Evolutionary conservation across 768 basidiomycete genomes (phyloP).

Genomic region (Lactarius tabidus): DNA sequence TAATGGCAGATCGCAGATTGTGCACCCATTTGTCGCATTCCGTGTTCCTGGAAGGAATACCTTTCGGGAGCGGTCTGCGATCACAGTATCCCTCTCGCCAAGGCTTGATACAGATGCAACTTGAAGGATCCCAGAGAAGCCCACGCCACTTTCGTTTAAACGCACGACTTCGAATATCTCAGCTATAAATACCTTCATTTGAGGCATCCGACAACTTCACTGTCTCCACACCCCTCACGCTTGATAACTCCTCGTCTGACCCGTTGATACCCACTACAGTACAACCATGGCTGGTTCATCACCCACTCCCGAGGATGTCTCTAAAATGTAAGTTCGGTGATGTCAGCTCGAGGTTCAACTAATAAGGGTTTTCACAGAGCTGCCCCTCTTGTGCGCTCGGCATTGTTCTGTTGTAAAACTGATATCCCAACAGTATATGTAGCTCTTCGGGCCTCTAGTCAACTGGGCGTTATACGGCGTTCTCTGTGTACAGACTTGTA

Average conservation of each 20-base stretch:
- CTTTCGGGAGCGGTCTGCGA: neutral
- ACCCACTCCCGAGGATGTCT: neutral
- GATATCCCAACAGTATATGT: neutral
- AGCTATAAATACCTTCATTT: neutral
- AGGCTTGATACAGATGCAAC: neutral
- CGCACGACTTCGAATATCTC: neutral
- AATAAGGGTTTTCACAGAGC: neutral
- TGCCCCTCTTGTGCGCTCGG: constrained; percentile 10
- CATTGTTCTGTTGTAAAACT: neutral
- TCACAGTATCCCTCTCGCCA: no score
- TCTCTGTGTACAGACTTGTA: constrained; percentile 32
- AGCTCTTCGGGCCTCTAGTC: constrained; percentile 23
- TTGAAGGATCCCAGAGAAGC: no score
- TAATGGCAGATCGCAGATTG: neutral
- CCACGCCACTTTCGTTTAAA: neutral
- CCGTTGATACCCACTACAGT: neutral
- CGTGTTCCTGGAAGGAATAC: neutral
- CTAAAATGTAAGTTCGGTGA: neutral
- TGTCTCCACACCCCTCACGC: neutral
- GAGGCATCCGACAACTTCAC: neutral
- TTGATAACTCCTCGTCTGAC: neutral
- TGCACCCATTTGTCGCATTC: neutral
- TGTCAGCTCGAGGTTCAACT: neutral
- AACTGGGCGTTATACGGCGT: constrained; percentile 32
- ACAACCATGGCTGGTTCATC: neutral